Conservation (phyloP, 768 basidiomycete species). For the Grammothele lineata region DNA sequence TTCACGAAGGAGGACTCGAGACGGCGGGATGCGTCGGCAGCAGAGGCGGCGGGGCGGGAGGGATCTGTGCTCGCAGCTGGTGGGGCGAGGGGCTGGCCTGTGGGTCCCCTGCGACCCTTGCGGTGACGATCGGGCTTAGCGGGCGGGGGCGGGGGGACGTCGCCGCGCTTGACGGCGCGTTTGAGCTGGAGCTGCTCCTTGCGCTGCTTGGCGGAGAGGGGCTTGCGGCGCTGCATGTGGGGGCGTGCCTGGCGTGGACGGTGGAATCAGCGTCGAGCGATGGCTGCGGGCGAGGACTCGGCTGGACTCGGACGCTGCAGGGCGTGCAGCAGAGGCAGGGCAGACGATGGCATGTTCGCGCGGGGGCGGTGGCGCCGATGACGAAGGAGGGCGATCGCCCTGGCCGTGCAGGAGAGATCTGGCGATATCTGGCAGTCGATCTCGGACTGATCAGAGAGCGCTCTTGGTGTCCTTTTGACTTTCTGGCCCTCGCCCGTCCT, state of each 20-base stretch:
- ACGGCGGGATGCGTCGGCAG: slow-evolving; percentile 41
- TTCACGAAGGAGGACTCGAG: slow-evolving; percentile 71
- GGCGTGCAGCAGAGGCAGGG: neutral
- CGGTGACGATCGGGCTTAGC: slow-evolving; percentile 31
- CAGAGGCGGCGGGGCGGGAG: slow-evolving; percentile 20
- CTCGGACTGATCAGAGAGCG: too few relatives aligned
- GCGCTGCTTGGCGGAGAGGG: slow-evolving; percentile 63
- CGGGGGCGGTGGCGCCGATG: too few relatives aligned
- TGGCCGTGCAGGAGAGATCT: too few relatives aligned
- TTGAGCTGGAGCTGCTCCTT: slow-evolving; percentile 73
- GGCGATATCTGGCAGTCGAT: too few relatives aligned
- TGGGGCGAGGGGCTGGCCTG: slow-evolving; percentile 10
- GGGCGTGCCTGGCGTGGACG: neutral
- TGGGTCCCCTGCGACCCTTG: slow-evolving; percentile 5
- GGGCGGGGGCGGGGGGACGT: slow-evolving; percentile 34
- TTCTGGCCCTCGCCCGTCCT: too few relatives aligned
- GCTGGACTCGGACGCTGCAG: neutral
- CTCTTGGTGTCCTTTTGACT: too few relatives aligned
- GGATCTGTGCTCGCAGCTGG: too few relatives aligned
- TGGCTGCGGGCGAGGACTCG: too few relatives aligned
- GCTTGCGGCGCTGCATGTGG: slow-evolving; percentile 33
- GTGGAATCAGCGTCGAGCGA: neutral
- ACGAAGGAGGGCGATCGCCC: neutral
- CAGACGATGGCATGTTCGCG: neutral
- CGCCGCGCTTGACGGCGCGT: slow-evolving; percentile 83